Conservation (phyloP, 331 rosid genomes). For the Arachis monticola region DNA sequence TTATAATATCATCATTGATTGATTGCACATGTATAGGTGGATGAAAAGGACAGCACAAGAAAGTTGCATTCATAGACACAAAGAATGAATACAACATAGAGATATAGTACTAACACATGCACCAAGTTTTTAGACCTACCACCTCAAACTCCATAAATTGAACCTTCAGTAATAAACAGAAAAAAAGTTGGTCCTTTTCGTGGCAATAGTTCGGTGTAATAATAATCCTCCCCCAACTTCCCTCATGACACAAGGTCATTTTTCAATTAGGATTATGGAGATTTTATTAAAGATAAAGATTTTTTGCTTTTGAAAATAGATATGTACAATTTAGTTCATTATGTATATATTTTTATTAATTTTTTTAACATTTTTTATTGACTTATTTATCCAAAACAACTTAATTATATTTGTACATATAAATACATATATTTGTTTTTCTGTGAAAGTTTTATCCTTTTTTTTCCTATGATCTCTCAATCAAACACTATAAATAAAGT, state of each 20-base stretch:
- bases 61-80: slow-evolving; percentile 44
- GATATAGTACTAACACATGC: slow-evolving; percentile 32
- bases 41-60: slow-evolving; percentile 51
- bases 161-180: background rate
- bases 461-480: too few species aligned
- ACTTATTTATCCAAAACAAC: too few species aligned
- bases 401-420: too few species aligned
- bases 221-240: slow-evolving; percentile 31
- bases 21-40: slow-evolving; percentile 38
- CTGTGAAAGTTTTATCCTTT: too few species aligned
- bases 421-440: too few species aligned
- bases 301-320: too few species aligned
- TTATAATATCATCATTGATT: slow-evolving; percentile 21
- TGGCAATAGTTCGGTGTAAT: slow-evolving; percentile 58
- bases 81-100: slow-evolving; percentile 26
- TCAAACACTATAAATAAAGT: too few species aligned
- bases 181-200: slow-evolving; percentile 33
- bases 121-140: slow-evolving; percentile 1
- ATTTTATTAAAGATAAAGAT: background rate
- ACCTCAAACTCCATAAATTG: slow-evolving; percentile 47
- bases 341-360: too few species aligned
- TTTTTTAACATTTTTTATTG: too few species aligned
- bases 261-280: background rate
- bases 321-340: too few species aligned
- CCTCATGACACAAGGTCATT: slow-evolving; percentile 30